Percentiles rank a stretch among this genome's conserved stretches.
Evolutionary conservation across 129 eudicot genomes (phyloP).

Genomic region (Artemisia annua): DNA sequence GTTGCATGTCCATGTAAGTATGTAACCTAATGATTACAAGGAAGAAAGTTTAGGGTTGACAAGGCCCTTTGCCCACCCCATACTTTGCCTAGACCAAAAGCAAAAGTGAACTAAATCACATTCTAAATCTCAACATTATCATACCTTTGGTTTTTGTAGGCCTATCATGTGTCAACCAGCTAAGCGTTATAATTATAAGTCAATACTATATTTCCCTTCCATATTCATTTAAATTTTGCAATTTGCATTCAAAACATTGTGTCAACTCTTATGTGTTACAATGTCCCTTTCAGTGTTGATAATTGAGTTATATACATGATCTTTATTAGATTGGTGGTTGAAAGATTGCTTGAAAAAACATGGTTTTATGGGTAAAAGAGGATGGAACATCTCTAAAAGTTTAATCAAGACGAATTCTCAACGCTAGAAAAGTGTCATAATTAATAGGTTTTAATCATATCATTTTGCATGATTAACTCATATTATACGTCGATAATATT

Average conservation of each 20-base stretch:
- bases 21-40: constrained; percentile 29
- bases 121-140: constrained; percentile 20
- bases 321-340: background rate
- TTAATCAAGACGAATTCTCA: too few species aligned
- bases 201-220: background rate
- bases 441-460: too few species aligned
- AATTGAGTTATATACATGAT: background rate
- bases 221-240: background rate
- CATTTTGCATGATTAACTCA: too few species aligned
- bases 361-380: too few species aligned
- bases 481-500: too few species aligned
- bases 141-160: constrained; percentile 27
- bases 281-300: background rate
- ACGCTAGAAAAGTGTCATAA: too few species aligned
- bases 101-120: constrained; percentile 28
- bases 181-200: constrained; percentile 21
- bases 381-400: too few species aligned
- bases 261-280: background rate
- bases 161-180: constrained; percentile 32
- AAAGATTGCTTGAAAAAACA: background rate
- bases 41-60: constrained; percentile 38
- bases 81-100: constrained; percentile 37
- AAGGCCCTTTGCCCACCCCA: constrained; percentile 33
- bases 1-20: constrained; percentile 33
- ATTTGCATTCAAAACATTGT: constrained; percentile 10